Evolutionary conservation across 2,329 filamentous ascomycete species (phyloP), one percentile per base, ranked within the genome.

Genomic region (Piedraia hortae): DNA sequence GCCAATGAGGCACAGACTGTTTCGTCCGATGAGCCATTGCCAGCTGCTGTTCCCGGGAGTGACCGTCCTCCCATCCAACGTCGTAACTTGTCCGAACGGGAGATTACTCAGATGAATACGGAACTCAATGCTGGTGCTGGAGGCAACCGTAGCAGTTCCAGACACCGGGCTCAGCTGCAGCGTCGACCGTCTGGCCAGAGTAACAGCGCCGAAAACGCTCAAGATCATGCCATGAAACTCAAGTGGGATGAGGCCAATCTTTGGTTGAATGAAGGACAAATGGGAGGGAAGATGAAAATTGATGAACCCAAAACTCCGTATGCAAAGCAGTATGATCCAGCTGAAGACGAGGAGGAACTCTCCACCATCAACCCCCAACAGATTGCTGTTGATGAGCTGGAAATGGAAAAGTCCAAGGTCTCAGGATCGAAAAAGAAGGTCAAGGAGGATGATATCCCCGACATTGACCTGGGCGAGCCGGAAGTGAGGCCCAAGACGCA

Each of bases 221-320:
- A 53, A 22, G 58, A 64, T 21, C 56, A 54, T 26, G 12, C 9
- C 9, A 70, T 73, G 30, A 68, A 78, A 30, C 57, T 97, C 34
- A 90, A 91, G 51, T 97, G 85, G 85, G 85, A 97, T 46, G 85
- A 97, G 53, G 85, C 75, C 20, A 97, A 97, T 42, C 60, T 97
- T 14, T 97, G 91, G 49, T 60, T 97, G 23, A 85, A 85, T 5
- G 85, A 97, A 51, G 82, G 93, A 47, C 77, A 93, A 48, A 80
- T 74, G 47, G 77, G 68, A 27, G 70, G 72, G 29, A 91, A 80
- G 27, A 97, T 97, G 85, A 97, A 93, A 57, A 97, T 97, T 32
- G 74, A 78, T 34, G 85, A 97, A 52, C 85, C 85, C 29, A 97
- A 97, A 58, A 97, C 85, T 5, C 85, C 85, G 4, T 97, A 82